Evolutionary conservation across 2,329 filamentous ascomycete genomes (phyloP).

Genomic region (Talaromyces sp.): DNA sequence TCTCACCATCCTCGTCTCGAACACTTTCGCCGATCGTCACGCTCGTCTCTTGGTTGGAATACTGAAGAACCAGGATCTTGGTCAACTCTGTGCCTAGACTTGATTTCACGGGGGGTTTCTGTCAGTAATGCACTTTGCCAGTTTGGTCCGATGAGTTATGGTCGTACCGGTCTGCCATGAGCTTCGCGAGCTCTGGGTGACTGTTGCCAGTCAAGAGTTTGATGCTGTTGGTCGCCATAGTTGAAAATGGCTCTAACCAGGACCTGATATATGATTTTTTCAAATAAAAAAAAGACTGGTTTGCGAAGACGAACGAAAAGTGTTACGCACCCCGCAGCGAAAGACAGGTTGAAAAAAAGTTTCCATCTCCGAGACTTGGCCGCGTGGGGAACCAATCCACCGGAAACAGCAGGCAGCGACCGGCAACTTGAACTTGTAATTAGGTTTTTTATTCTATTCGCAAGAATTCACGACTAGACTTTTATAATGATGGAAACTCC

Average conservation of each 20-base stretch:
- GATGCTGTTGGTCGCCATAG: slow-evolving; percentile 65
- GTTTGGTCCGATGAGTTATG: slow-evolving; percentile 7
- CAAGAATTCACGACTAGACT: not conserved
- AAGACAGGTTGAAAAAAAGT: slow-evolving; percentile 5
- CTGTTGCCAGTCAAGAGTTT: slow-evolving; percentile 72
- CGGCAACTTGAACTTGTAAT: too few relatives aligned
- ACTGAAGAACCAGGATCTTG: slow-evolving; percentile 63
- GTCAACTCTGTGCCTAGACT: slow-evolving; percentile 63
- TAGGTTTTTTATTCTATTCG: not conserved
- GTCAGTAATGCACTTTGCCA: not conserved
- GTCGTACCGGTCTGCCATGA: slow-evolving; percentile 60
- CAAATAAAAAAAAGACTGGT: not conserved
- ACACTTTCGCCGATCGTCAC: slow-evolving; percentile 96
- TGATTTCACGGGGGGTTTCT: slow-evolving; percentile 3
- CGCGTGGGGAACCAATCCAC: slow-evolving; percentile 7
- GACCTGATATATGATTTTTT: not conserved
- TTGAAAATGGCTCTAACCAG: not conserved
- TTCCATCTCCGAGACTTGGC: slow-evolving; percentile 6
- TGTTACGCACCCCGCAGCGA: slow-evolving; percentile 3
- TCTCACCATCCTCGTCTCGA: slow-evolving; percentile 81
- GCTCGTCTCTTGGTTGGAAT: slow-evolving; percentile 56
- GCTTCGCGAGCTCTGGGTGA: slow-evolving; percentile 65
- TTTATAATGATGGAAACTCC: not conserved
- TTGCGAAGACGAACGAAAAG: not conserved
- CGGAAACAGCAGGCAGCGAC: not conserved